Evolutionary conservation across 2,329 filamentous ascomycete species (phyloP), one percentile per base, ranked within the genome.

Genomic region (Dryadomyces quercivorus): DNA sequence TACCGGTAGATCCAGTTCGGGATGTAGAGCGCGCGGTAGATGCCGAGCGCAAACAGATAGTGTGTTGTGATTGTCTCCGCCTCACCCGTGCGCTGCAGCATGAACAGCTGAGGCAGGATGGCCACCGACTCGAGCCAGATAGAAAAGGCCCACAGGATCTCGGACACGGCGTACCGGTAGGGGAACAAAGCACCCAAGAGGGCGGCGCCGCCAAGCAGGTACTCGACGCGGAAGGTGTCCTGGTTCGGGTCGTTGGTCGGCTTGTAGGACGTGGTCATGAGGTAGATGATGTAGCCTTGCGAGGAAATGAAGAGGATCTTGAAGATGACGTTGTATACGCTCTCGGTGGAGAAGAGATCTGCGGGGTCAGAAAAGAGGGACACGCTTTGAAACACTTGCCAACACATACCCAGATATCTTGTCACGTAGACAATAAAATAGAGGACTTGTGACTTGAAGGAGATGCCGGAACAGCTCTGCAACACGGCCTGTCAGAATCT

Each of bases 51-150:
- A 66, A 95, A 95, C 45, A 98, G 80, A 69, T 98, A 98, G 72
- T 98, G 92, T 1, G 91, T 95, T 13, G 93, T 98, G 66, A 98
- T 98, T n/a, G 93, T 96, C 73, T 98, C 93, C 12, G 93, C 94
- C 73, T 97, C 92, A 61, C 93, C 94, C 0, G 93, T 98, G 64
- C 93, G 80, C 73, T 98, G 93, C 59, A 98, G 78, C 88, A 98
- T 94, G 72, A 98, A 97, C 53, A 98, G 80, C 74, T 98, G 93
- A 1, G 93, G 93, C 57, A 98, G 79, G 63, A 98, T 98, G 52
- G 93, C 93, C 18, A 98, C 93, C 5, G 87, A 85, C 74, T 98
- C 93, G 36, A 98, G 81, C 93, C 93, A 98, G 69, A 98, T 96
- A 53, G 87, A 94, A 70, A 97, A 98, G 21, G 93, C 86, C 93